A percentile compares a stretch with the other conserved stretches of the same genome.
Conservation (phyloP, 768 basidiomycete genomes). For the Tephrocybe rancida region DNA sequence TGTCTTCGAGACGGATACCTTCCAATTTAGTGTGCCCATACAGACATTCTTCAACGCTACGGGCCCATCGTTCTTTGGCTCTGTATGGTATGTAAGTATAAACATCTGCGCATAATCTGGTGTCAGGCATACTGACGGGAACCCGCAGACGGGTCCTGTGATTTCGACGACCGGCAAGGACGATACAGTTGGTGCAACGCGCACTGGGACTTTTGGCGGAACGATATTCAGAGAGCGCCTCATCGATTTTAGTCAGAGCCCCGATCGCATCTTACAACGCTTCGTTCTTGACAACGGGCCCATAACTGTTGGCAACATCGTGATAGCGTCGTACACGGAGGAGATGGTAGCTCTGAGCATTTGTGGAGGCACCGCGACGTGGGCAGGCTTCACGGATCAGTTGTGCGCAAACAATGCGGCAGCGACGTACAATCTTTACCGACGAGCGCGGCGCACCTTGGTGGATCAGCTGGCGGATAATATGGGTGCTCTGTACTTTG, state of each 20-base stretch:
- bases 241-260: neutral
- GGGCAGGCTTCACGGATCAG: slow-evolving; percentile 2
- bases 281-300: neutral
- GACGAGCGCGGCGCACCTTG: neutral
- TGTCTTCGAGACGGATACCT: neutral
- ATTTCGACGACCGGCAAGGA: neutral
- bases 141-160: slow-evolving; percentile 1
- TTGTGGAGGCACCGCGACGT: slow-evolving; percentile 6
- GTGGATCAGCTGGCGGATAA: neutral
- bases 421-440: neutral
- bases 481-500: neutral
- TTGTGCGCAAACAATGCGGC: neutral
- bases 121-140: too few species aligned
- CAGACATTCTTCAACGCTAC: neutral
- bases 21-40: neutral
- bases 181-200: slow-evolving; percentile 4
- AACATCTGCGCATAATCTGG: too few species aligned
- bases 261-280: neutral
- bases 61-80: neutral
- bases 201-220: slow-evolving; percentile 1
- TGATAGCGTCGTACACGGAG: slow-evolving; percentile 4
- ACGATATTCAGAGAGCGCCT: neutral
- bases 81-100: neutral
- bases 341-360: slow-evolving; percentile 7
- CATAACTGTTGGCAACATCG: neutral